Evolutionary conservation across 768 basidiomycete species (phyloP), one percentile per base, ranked within the genome.

Genomic region (Tephrocybe sp.): DNA sequence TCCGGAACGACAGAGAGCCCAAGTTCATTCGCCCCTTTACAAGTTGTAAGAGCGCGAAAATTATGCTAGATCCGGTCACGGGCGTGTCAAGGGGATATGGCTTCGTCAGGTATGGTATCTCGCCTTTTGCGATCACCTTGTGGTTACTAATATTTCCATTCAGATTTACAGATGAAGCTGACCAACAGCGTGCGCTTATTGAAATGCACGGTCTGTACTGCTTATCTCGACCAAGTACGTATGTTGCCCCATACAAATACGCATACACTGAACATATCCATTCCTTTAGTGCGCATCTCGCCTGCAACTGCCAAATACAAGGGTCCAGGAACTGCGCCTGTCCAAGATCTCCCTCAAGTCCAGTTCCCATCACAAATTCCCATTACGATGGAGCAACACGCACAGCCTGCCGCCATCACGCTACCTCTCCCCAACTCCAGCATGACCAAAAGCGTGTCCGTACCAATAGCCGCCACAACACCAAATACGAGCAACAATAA

Each of bases 11-110:
- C 63, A 78, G 91, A 49, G 89, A 89, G 64, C 91, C 91, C 16
- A 89, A 90, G 65, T 88, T 91, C 56, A 91, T 94, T 46, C 79
- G 84, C 7, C 90, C 91, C 2, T 97, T 95, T 70, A 68, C 82
- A 30, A 94, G 91, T 64, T 94, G 92, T 70, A 93, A 92, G 73
- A 94, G 91, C 65, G 94, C 94, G 24, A 94, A 93, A 73, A 95
- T 92, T 56, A 94, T 94, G 91, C 72, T 92, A 41, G 91, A 94
- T 65, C 91, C 93, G 2, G 80, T 86, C 18, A 92, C 91, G 4
- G 92, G 92, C 15, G 82, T 92, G 18, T 91, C 89, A 23, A 78
- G 91, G 53, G 93, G 93, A 3, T 95, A 94, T 66, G 93, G 93
- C 23, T 95, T 95, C 62, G 93, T 97, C 31, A 79, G 94, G 88